Percentiles rank a stretch among this genome's conserved stretches.
Evolutionary conservation across 306 rosid species (phyloP).

Genomic region (Vachellia pachyceras): DNA sequence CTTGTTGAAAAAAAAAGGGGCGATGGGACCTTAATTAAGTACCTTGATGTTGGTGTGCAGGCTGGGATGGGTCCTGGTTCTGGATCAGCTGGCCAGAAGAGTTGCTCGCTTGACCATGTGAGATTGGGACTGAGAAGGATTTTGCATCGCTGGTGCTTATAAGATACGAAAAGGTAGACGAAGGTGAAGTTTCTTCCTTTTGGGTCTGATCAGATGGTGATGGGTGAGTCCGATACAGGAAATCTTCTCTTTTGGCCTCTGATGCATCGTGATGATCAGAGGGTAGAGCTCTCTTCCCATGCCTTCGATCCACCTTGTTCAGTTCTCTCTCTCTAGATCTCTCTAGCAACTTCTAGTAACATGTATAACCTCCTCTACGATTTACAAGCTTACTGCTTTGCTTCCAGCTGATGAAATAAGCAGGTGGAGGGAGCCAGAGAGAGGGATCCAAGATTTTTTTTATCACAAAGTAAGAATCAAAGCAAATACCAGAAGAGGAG

Average conservation of each 20-base stretch:
- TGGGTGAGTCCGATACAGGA: slow-evolving; percentile 1
- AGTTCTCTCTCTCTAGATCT: background rate
- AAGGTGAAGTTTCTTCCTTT: slow-evolving; percentile 36
- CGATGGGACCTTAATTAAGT: slow-evolving; percentile 1
- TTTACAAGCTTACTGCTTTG: background rate
- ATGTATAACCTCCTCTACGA: background rate
- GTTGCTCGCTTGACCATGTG: slow-evolving; percentile 20
- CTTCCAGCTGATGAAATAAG: slow-evolving; percentile 31
- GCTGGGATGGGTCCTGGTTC: slow-evolving; percentile 29
- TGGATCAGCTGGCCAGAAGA: slow-evolving; percentile 6
- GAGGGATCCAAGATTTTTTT: slow-evolving; percentile 45
- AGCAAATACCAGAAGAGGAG: slow-evolving; percentile 31
- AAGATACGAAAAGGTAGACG: slow-evolving; percentile 29
- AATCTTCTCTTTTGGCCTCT: slow-evolving; percentile 41
- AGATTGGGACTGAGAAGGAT: background rate
- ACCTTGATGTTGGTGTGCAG: slow-evolving; percentile 36
- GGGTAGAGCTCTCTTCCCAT: slow-evolving; percentile 51
- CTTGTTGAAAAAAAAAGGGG: background rate
- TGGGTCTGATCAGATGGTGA: slow-evolving; percentile 33
- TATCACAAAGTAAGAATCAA: slow-evolving; percentile 24
- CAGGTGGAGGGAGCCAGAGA: background rate
- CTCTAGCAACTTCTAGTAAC: too few species aligned
- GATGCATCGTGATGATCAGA: slow-evolving; percentile 44
- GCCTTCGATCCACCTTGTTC: slow-evolving; percentile 57
- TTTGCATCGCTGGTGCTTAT: slow-evolving; percentile 4